A percentile compares a stretch with the other conserved stretches of the same genome.
These are phyloP conservation scores for Sphaerostilbella broomeana DNA, from an alignment of 2,329 filamentous ascomycete species.

Conservation along the genomic window DNA sequence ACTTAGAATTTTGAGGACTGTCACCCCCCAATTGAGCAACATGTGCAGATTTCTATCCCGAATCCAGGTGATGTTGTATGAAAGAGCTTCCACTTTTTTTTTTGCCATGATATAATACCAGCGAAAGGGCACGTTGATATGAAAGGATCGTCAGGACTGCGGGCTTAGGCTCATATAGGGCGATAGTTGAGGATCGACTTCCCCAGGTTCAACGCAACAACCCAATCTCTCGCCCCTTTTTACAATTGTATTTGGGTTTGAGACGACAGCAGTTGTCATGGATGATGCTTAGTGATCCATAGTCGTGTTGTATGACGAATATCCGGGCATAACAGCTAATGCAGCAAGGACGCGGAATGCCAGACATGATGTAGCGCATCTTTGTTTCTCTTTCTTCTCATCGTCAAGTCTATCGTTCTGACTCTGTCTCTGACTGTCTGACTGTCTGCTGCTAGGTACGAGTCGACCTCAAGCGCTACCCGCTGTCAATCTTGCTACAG, in stretches of 20 bases:
- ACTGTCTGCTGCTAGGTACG: slow-evolving; percentile 55
- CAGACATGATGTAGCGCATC: slow-evolving; percentile 33
- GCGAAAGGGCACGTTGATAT: too few relatives aligned
- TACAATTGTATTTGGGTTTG: slow-evolving; percentile 5
- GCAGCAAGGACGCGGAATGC: slow-evolving; percentile 13
- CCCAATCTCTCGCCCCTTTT: slow-evolving; percentile 8
- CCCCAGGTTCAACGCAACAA: too few relatives aligned
- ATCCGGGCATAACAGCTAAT: slow-evolving; percentile 28
- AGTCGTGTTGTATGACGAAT: slow-evolving; percentile 7
- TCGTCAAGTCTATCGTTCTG: slow-evolving; percentile 69
- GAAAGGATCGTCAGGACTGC: too few relatives aligned
- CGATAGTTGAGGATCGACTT: not conserved
- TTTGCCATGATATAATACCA: too few relatives aligned
- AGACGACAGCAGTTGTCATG: slow-evolving; percentile 6
- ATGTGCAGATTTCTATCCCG: too few relatives aligned
- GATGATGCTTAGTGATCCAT: slow-evolving; percentile 5
- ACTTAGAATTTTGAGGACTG: too few relatives aligned
- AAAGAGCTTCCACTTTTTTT: too few relatives aligned
- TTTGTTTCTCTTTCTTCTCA: slow-evolving; percentile 25
- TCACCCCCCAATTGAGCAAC: too few relatives aligned
- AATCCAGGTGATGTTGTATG: too few relatives aligned
- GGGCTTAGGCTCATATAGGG: too few relatives aligned
- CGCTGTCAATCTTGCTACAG: slow-evolving; percentile 52
- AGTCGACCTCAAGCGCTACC: slow-evolving; percentile 57
- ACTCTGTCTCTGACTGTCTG: slow-evolving; percentile 29